Conservation (phyloP, 2,329 filamentous ascomycete genomes). For the Alternaria sp. region DNA sequence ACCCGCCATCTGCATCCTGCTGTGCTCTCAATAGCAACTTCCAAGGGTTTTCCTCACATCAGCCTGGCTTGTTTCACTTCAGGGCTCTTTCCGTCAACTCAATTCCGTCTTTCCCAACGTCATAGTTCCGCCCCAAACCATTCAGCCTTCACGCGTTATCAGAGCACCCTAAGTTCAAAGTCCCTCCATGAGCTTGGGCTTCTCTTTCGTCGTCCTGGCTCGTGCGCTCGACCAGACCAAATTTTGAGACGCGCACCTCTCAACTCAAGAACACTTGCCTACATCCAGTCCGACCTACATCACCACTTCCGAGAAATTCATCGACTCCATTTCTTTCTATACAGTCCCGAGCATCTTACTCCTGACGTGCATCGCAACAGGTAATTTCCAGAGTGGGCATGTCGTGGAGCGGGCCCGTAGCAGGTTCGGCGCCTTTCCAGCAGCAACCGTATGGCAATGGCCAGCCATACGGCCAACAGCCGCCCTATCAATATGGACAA, state of each 20-base stretch:
- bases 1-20: slow-evolving; percentile 16
- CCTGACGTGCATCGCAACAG: slow-evolving; percentile 4
- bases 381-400: slow-evolving; percentile 26
- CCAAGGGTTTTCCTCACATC: slow-evolving; percentile 27
- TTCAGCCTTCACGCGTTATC: not conserved
- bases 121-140: not conserved
- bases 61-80: slow-evolving; percentile 17
- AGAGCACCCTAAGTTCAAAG: slow-evolving; percentile 1
- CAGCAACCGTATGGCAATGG: slow-evolving; percentile 37
- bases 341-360: not conserved
- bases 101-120: slow-evolving; percentile 8
- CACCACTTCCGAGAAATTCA: slow-evolving; percentile 3
- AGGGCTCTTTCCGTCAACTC: slow-evolving; percentile 11
- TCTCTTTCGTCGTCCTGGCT: slow-evolving; percentile 27
- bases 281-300: slow-evolving; percentile 9
- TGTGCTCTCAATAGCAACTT: slow-evolving; percentile 20
- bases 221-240: slow-evolving; percentile 36
- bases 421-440: slow-evolving; percentile 43
- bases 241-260: slow-evolving; percentile 31
- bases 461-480: slow-evolving; percentile 38
- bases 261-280: slow-evolving; percentile 20
- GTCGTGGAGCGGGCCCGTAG: slow-evolving; percentile 47
- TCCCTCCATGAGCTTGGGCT: slow-evolving; percentile 18
- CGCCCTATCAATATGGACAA: slow-evolving; percentile 40
- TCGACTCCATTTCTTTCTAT: slow-evolving; percentile 3